Evolutionary conservation across 164 flowering plant genomes (phyloP).

Genomic region (Paratinospora sagittata): DNA sequence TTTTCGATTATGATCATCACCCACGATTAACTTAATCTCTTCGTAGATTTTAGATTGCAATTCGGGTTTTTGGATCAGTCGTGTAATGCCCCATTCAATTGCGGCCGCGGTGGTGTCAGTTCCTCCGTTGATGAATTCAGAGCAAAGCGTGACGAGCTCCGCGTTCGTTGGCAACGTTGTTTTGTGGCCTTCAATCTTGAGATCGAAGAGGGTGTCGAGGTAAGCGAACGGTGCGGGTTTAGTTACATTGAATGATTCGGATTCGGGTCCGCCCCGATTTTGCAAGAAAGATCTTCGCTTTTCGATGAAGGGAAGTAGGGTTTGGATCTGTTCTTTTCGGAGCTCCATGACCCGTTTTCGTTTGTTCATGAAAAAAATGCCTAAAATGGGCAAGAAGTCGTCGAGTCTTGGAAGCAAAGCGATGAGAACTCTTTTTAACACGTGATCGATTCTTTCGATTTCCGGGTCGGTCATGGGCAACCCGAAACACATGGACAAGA

Average conservation of each 20-base stretch:
- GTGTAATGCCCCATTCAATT: slow-evolving; percentile 83
- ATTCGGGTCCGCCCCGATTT: slow-evolving; percentile 20
- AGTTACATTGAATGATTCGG: slow-evolving; percentile 18
- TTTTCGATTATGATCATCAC: slow-evolving; percentile 22
- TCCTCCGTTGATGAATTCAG: slow-evolving; percentile 93
- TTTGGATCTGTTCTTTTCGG: slow-evolving; percentile 52
- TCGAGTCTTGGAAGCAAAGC: slow-evolving; percentile 65
- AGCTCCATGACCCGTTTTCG: slow-evolving; percentile 47
- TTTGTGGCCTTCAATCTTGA: slow-evolving; percentile 63
- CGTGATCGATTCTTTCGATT: slow-evolving; percentile 43
- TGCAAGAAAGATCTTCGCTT: slow-evolving; percentile 34
- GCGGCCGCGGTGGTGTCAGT: slow-evolving; percentile 93
- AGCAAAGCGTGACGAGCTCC: slow-evolving; percentile 80
- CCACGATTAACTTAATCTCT: slow-evolving; percentile 47
- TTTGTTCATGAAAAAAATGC: slow-evolving; percentile 67
- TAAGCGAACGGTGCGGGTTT: slow-evolving; percentile 51
- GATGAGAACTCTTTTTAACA: slow-evolving; percentile 60
- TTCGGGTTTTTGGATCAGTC: slow-evolving; percentile 56
- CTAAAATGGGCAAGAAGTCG: slow-evolving; percentile 66
- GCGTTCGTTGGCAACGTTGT: slow-evolving; percentile 40
- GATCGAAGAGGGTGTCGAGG: slow-evolving; percentile 76
- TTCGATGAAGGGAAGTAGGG: slow-evolving; percentile 50
- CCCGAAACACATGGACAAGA: slow-evolving; percentile 80
- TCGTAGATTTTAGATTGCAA: slow-evolving; percentile 49
- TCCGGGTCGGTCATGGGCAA: slow-evolving; percentile 64